Conservation (phyloP, 176 grass and related monocot genomes). For the Carex pumila region DNA sequence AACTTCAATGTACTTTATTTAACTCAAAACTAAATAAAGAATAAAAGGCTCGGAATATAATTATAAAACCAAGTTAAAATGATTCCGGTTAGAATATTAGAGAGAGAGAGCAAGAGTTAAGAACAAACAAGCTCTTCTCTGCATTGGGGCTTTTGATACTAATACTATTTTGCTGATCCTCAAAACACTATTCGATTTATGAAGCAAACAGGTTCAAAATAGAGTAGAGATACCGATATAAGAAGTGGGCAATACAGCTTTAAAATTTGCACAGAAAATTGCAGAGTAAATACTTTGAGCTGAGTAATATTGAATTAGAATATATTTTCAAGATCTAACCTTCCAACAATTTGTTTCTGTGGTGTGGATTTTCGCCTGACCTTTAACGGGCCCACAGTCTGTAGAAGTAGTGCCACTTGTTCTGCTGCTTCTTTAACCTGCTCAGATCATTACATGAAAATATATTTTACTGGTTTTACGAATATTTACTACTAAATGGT, state of each 20-base stretch:
- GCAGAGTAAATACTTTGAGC: not conserved
- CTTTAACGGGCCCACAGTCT: constrained; percentile 87
- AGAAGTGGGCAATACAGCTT: not conserved
- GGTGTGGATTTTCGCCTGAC: constrained; percentile 73
- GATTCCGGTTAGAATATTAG: not conserved
- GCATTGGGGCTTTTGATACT: not conserved
- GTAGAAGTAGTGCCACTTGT: constrained; percentile 68
- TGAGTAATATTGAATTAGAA: not conserved
- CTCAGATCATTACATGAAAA: constrained; percentile 10
- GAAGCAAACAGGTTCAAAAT: not conserved
- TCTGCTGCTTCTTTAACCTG: constrained; percentile 92
- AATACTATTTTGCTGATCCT: not conserved
- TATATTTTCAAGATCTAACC: constrained; percentile 35
- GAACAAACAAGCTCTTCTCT: not conserved
- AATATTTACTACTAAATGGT: too few relatives aligned
- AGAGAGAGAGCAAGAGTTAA: not conserved
- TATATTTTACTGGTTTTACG: too few relatives aligned
- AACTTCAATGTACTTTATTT: not conserved
- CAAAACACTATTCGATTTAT: not conserved
- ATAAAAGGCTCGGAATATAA: not conserved
- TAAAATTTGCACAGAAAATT: not conserved
- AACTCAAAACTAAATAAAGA: not conserved
- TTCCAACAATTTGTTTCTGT: constrained; percentile 85
- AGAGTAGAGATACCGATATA: too few relatives aligned
- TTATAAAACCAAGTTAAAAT: not conserved